Percentiles rank a stretch among this genome's conserved stretches.
phyloP scores from a whole-genome alignment of 2,329 filamentous ascomycete genomes.

The Pseudocercospora eumusae region DNA sequence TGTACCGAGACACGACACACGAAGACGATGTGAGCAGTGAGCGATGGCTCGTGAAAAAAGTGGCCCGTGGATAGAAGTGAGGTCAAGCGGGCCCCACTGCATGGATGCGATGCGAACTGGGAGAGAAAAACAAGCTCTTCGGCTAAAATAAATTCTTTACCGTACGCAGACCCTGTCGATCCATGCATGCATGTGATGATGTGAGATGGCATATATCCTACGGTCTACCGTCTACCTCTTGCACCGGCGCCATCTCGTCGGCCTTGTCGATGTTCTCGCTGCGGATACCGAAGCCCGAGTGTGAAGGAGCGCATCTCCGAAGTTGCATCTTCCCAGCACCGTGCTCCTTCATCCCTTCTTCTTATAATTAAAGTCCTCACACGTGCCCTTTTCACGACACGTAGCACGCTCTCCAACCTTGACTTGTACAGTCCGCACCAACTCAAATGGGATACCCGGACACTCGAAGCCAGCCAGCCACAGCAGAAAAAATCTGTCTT shows the following conservation, averaged over 20 bases:
- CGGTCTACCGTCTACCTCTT: background rate
- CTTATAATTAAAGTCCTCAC: background rate
- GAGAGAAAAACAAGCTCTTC: background rate
- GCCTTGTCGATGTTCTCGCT: background rate
- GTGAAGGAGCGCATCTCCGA: background rate
- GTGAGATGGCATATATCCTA: background rate
- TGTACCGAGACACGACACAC: constrained; percentile 10
- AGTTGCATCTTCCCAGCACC: background rate
- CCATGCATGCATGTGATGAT: background rate
- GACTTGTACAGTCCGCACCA: background rate
- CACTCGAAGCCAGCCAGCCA: background rate
- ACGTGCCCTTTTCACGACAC: background rate
- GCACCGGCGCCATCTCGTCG: background rate
- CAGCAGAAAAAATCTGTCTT: background rate
- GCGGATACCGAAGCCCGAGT: background rate
- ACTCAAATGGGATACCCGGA: background rate
- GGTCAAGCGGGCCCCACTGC: background rate
- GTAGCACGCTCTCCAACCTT: background rate
- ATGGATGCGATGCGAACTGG: background rate
- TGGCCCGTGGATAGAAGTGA: background rate
- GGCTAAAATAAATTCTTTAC: background rate
- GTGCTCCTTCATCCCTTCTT: background rate
- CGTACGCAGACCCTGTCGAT: background rate
- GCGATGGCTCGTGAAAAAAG: background rate
- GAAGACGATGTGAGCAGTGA: background rate